Conservation (phyloP, 2,329 filamentous ascomycete genomes). For the Geosmithia morbida region DNA sequence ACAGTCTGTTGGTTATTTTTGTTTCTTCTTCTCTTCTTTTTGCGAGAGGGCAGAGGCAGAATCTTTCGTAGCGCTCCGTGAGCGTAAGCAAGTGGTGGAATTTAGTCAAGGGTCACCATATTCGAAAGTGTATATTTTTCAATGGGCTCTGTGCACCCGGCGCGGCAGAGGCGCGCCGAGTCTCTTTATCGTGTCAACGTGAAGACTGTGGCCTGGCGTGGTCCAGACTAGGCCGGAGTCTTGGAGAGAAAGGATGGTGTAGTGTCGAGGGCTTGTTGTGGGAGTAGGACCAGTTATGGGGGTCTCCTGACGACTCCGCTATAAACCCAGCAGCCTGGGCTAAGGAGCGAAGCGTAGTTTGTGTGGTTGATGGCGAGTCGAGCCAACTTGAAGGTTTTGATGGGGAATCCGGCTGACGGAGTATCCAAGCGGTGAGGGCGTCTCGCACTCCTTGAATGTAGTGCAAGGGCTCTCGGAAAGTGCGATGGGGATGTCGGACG, state of each 20-base stretch:
- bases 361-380: constrained; percentile 57
- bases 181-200: constrained; percentile 5
- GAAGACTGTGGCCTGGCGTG: constrained; percentile 3
- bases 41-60: neutral
- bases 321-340: constrained; percentile 87
- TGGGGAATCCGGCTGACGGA: neutral
- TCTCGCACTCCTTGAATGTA: neutral
- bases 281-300: constrained; percentile 56
- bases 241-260: neutral
- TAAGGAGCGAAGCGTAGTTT: constrained; percentile 75
- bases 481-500: neutral
- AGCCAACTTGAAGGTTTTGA: constrained; percentile 83
- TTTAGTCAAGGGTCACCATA: neutral
- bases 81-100: neutral
- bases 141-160: constrained; percentile 12
- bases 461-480: neutral
- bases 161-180: constrained; percentile 22
- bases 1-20: neutral
- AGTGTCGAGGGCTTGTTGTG: constrained; percentile 3
- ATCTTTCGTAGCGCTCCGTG: neutral
- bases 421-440: neutral
- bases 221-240: constrained; percentile 8
- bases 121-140: neutral
- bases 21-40: neutral
- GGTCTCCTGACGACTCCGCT: constrained; percentile 94